Base-by-base conservation (phyloP, 495 filamentous ascomycete genomes). In the Xylaria scruposa region DNA sequence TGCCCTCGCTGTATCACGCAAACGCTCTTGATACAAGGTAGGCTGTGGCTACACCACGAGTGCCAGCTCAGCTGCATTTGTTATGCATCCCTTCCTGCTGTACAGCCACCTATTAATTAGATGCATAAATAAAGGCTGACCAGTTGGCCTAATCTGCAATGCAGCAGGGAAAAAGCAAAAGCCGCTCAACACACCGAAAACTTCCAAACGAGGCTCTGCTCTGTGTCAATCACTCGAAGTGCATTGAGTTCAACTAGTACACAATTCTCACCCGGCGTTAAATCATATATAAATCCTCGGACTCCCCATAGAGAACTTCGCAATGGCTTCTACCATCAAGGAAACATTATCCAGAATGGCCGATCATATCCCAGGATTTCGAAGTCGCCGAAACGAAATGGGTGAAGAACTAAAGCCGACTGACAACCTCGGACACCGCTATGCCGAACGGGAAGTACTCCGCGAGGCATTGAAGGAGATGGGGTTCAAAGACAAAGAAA, bases 281-380 rank as follows among this genome's bases (percentile, higher is more conserved):
- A 33, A 36, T 60, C 13, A 60, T 38, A 60, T 0, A 17, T 60
- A 36, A n/a, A 0, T 60, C n/a, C 58, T 38, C 17, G 29, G 31
- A 60, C 38, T 36, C 58, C 31, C 9, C 17, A 3, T 38, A 19
- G 17, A n/a, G 4, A 15, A 19, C 33, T 38, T 47, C 15, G 3
- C 64, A 21, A 67, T 67, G 46, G 24, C 46, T 36, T 53, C 64
- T 10, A 13, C 24, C 19, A 51, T 61, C 51, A 72, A 51, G 17
- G 29, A 26, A 36, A 56, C 19, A 15, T 54, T 69, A 8, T 9
- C 29, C 53, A 69, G 63, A 60, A 1, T 69, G 42, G 62, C 53
- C 7, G 24, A 54, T 40, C 59, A 6, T 31, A 69, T 72, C 12
- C 70, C 70, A 51, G 70, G 70, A 31, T 31, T 72, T 3, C 46